Evolutionary conservation across 2,329 filamentous ascomycete species (phyloP).

Genomic region (Alternaria sp.): DNA sequence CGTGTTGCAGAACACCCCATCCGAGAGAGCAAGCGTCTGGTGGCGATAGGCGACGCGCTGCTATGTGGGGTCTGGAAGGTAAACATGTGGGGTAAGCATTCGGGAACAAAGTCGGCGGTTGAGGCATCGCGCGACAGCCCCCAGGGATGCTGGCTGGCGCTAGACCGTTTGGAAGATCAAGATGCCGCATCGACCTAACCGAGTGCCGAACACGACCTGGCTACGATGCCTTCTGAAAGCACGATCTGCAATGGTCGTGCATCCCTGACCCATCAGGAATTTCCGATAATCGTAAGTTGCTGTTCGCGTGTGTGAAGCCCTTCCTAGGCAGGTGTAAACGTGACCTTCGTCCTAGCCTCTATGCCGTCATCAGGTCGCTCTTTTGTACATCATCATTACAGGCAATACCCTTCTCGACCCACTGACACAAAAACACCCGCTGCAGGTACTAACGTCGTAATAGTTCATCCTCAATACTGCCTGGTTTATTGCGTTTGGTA

Average conservation of each 20-base stretch:
- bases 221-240: neutral
- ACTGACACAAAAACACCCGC: neutral
- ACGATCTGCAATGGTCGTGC: neutral
- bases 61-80: neutral
- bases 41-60: neutral
- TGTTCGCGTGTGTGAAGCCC: neutral
- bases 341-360: neutral
- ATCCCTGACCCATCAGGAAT: neutral
- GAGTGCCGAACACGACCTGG: slow-evolving; percentile 1
- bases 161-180: neutral
- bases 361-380: neutral
- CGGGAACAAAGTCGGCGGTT: neutral
- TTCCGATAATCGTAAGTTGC: neutral
- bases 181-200: neutral
- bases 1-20: neutral
- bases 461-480: neutral
- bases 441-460: slow-evolving; percentile 1
- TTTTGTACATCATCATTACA: neutral
- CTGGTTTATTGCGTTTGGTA: neutral
- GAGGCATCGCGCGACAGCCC: neutral
- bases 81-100: slow-evolving; percentile 1
- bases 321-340: neutral
- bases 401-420: neutral
- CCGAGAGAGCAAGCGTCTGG: neutral
- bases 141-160: neutral